Base-by-base conservation (phyloP, 2,329 filamentous ascomycete species). In the Penicillium sp. region DNA sequence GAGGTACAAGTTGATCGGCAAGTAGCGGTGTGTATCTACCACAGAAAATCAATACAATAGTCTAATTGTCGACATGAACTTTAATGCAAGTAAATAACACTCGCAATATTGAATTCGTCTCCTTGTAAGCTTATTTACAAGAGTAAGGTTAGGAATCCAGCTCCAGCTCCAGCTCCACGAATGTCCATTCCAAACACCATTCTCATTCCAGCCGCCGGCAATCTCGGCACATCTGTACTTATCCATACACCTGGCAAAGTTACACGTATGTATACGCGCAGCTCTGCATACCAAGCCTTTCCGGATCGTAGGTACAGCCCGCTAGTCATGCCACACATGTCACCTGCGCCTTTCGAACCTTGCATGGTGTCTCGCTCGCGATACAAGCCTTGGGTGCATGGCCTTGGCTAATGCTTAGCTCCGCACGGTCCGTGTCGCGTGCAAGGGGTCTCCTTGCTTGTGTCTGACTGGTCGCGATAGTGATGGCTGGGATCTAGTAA, bases 341-440 rank as follows among this genome's bases (percentile, higher is more conserved):
- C 50, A 27, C 46, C 50, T 45, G 33, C 16, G 13, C 16, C 35
- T 43, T 24, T 24, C 13, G n/a, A 49, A 29, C 51, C 49, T 39
- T 51, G 43, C 47, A 47, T 39, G 54, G 42, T 42, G 24, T 24
- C 47, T 43, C 24, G 22, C 52, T 57, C 31, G 49, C 44, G 31
- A 54, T 55, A 57, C 57, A 60, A 62, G 60, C 60, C 47, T 62
- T 45, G 21, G 11, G 35, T 52, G 58, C 58, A 60, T 58, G 33
- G 45, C 9, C 58, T 61, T 62, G 58, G 60, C 58, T 55, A 60
- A 58, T 58, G 60, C 60, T 62, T 62, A 62, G 60, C 56, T 35
- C 21, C 46, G 60, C 55, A 56, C 51, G 57, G 54, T 44, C 44
- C 47, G 10, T 48, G 21, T 29, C 33, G 19, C 35, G 22, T 47